phyloP scores from a whole-genome alignment of 1,284 basidiomycete genomes.

The Ustilago vetiveriae region DNA sequence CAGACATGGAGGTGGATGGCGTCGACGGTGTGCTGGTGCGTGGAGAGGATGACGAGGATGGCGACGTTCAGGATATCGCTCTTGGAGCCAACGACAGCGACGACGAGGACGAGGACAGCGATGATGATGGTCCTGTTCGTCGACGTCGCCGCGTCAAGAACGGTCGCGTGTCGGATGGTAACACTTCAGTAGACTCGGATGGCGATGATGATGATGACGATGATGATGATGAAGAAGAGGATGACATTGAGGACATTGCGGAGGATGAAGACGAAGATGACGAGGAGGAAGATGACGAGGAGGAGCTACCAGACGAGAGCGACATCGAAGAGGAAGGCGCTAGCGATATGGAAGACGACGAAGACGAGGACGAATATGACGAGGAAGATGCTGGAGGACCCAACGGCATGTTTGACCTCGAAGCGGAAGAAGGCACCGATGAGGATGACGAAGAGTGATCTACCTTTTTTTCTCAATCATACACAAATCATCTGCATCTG shows the following conservation, averaged over 20 bases:
- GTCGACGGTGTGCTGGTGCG: conserved; percentile 38
- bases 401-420: conserved; percentile 49
- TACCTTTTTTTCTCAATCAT: not conserved
- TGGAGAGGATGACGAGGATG: conserved; percentile 46
- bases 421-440: conserved; percentile 48
- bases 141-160: conserved; percentile 30
- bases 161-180: conserved; percentile 33
- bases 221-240: conserved; percentile 19
- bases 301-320: conserved; percentile 47
- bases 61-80: conserved; percentile 56
- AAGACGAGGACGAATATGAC: conserved; percentile 52
- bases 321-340: conserved; percentile 44
- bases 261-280: conserved; percentile 34
- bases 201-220: conserved; percentile 42
- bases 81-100: conserved; percentile 48
- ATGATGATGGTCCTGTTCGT: conserved; percentile 38
- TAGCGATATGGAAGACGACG: conserved; percentile 45
- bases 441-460: conserved; percentile 37
- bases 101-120: conserved; percentile 44
- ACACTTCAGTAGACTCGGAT: conserved; percentile 45
- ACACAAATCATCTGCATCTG: too few relatives aligned
- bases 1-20: conserved; percentile 42
- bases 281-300: conserved; percentile 32
- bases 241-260: conserved; percentile 23
- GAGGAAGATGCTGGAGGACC: conserved; percentile 39